Evolutionary conservation across 257 asterid genomes (phyloP), one percentile per base, ranked within the genome.

Genomic region (Leonotis leonurus): DNA sequence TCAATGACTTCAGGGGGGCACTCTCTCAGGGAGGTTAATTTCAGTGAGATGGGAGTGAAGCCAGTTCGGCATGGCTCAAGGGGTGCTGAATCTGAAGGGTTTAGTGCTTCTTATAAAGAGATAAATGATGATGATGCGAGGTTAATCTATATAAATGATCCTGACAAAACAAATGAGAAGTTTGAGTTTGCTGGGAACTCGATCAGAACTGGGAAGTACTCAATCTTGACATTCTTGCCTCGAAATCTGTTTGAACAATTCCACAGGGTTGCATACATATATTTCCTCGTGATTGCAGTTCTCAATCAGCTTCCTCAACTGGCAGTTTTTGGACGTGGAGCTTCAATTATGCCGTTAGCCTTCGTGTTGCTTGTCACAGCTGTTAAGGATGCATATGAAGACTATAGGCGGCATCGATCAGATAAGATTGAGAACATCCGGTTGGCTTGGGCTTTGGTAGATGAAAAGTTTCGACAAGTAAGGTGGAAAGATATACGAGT

Each of bases 271-370:
- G 99, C 99, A 22, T 93, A 93, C 65, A 46, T 93, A 2, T 93
- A 93, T 74, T 93, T 93, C 75, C 90, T 93, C 26, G 96, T 74
- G 44, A 93, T 93, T 76, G 99, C 97, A 8, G 44, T 89, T 63
- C 95, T 93, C 72, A 93, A 93, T 74, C 99, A 93, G 83, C 86
- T 93, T 24, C 99, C 99, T 11, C 95, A 85, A 85, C 75, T 93
- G 60, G 99, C 99, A 68, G 99, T 93, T 21, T 93, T 93, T 33
- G 99, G 99, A 6, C 77, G 99, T 44, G 88, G 65, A 27, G 96
- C 95, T 82, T 93, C 99, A 1, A 61, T 89, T 63, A 20, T 89
- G 77, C 99, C 99, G 1, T 78, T 93, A 66, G 95, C 96, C 7
- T 73, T 85, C 57, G 99, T 93, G 48, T 76, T 93, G 60, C 70